Percentiles rank a stretch among this genome's conserved stretches.
Evolutionary conservation across 371 early-diverging fungal species (phyloP).

Genomic region (Mortierella sp.): DNA sequence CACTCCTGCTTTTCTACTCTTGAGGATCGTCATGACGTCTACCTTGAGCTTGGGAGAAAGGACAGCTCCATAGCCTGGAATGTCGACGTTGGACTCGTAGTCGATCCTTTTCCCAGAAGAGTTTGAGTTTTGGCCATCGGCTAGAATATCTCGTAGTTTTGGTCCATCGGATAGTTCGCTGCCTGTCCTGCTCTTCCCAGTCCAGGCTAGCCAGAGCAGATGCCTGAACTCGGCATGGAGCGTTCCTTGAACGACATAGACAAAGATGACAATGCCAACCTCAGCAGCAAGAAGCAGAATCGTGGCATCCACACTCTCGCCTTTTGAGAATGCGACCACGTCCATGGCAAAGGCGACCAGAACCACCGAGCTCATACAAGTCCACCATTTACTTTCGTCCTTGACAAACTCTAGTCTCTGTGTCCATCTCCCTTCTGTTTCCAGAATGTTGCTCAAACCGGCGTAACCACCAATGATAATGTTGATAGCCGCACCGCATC

Average conservation of each 20-base stretch:
- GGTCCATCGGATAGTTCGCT: constrained; percentile 4
- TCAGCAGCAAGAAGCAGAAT: constrained; percentile 13
- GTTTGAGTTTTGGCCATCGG: not conserved
- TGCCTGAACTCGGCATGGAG: constrained; percentile 8
- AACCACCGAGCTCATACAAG: constrained; percentile 7
- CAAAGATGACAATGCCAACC: constrained; percentile 12
- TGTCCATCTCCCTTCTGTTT: constrained; percentile 13
- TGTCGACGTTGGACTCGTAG: constrained; percentile 15
- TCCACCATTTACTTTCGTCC: constrained; percentile 16
- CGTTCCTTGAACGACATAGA: constrained; percentile 17
- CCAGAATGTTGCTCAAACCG: constrained; percentile 10
- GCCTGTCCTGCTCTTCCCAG: constrained; percentile 11
- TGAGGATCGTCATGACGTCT: constrained; percentile 9
- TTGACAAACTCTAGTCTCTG: constrained; percentile 18
- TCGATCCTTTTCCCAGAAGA: not conserved
- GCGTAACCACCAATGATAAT: constrained; percentile 15
- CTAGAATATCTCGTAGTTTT: not conserved
- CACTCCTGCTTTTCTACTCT: not conserved
- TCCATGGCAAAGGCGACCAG: constrained; percentile 11
- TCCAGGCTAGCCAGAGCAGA: constrained; percentile 13
- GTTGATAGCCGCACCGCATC: constrained; percentile 9
- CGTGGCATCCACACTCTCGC: constrained; percentile 14
- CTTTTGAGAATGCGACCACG: constrained; percentile 10
- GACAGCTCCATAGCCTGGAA: constrained; percentile 13
- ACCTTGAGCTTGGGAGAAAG: constrained; percentile 9